Percentiles rank a stretch among this genome's conserved stretches.
Conservation (phyloP, 2,329 filamentous ascomycete species). For the Rhinocladiella mackenziei region DNA sequence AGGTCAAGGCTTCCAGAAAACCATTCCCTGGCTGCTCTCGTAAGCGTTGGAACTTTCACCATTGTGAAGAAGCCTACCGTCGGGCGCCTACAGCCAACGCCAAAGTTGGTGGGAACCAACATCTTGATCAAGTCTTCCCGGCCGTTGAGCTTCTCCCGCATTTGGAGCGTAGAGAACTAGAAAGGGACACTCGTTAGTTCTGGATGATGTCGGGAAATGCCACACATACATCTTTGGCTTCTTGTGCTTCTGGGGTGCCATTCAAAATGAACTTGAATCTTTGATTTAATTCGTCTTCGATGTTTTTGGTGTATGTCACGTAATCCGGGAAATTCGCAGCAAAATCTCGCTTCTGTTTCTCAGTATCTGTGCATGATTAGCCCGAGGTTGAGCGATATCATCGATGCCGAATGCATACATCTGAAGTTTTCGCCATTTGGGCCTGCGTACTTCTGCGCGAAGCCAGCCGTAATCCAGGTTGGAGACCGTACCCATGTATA, state of each 20-base stretch:
- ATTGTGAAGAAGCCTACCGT: conserved; percentile 34
- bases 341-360: conserved; percentile 20
- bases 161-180: conserved; percentile 15
- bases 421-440: conserved; percentile 10
- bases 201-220: background rate
- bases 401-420: conserved; percentile 6
- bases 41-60: background rate
- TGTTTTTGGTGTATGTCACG: conserved; percentile 18
- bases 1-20: background rate
- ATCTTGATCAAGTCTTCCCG: conserved; percentile 40
- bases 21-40: background rate
- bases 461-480: conserved; percentile 32
- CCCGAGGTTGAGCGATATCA: conserved; percentile 22
- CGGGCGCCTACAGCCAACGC: conserved; percentile 40
- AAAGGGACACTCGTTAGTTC: background rate
- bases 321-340: conserved; percentile 18
- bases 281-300: conserved; percentile 17
- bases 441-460: conserved; percentile 23
- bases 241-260: conserved; percentile 1
- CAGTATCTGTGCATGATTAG: conserved; percentile 14
- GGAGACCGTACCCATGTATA: conserved; percentile 31
- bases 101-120: conserved; percentile 45
- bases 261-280: conserved; percentile 9
- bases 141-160: conserved; percentile 28
- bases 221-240: background rate